Evolutionary conservation across 2,329 filamentous ascomycete genomes (phyloP), one percentile per base, ranked within the genome.

Genomic region (Pestalotiopsis sp.): DNA sequence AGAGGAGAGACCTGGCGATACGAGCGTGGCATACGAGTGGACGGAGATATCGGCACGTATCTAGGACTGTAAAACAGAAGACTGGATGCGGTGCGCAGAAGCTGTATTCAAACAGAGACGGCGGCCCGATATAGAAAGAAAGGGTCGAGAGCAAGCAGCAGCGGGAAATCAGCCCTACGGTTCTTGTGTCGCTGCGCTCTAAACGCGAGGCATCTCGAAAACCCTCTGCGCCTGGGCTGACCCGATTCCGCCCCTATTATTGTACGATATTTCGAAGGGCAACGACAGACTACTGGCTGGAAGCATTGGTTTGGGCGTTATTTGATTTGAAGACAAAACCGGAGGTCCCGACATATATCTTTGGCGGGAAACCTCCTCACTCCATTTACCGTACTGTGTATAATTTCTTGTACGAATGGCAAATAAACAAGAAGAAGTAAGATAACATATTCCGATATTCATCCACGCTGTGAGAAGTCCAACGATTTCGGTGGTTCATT

Each of bases 321-420:
- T 59, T 17, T 27, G 36, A 36, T 59, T 59, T 59, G 20, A 36
- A 36, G 12, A 39, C 27, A 62, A 27, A 25, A 25, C 14, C 59
- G 3, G 25, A 31, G 27, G 38, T 3, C 20, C 61, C 14, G 45
- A 64, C 7, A 14, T 36, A 36, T 36, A 36, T 9, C 12, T 52
- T 23, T 14, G 38, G 25, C 20, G 11, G 39, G 23, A 36, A 41
- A 23, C 27, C 59, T 39, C 23, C 57, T 27, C 20, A 9, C 6
- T 52, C 17, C 45, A 52, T 59, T 27, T 6, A 59, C n/a, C 13
- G 17, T 20, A 49, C 45, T 17, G 59, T 68, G 60, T 68, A 68
- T 64, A 64, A 62, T 23, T 20, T 36, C 66, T 58, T 68, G 60
- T 68, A 68, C 49, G 64, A 68, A 68, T 64, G 17, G 45, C 27